Base-by-base conservation (phyloP, 768 basidiomycete species). In the Arthromyces matolae region DNA sequence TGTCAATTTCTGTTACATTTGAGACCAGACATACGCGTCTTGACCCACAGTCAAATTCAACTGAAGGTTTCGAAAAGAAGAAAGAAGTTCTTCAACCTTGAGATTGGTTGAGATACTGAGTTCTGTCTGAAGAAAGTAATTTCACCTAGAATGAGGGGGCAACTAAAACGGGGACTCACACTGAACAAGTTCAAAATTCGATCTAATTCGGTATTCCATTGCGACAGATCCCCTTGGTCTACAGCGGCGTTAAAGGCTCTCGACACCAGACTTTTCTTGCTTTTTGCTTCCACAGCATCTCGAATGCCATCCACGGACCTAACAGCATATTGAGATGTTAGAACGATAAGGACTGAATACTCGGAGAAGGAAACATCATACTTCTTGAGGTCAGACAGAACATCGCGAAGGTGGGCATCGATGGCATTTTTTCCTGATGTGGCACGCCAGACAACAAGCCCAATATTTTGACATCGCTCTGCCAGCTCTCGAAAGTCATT, bases 381-480 rank as follows among this genome's bases (percentile, higher is more conserved):
- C 52, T 34, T 36, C 5, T 46, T 20, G 0, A 53, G 43, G 24
- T 50, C 44, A 0, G 48, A 31, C 5, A 53, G 38, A 5, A 48
- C 48, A 7, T 29, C 34, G 19, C 23, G 14, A 12, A 9, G 29
- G 31, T 46, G 14, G 50, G 25, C 3, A n/a, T n/a, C n/a, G n/a
- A n/a, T 53, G 39, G 6, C 25, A 29, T 20, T 45, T 34, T n/a
- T 42, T 10, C 39, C 44, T 2, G 39, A 33, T 1, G 52, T 53
- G 3, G 48, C 48, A 5, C 52, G 42, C 42, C 47, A 49, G 27
- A 53, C 37, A 1, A 45, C 29, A 9, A 53, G 47, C 6, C 39
- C 25, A n/a, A 53, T 50, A n/a, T 19, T 53, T 12, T 49, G 39
- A 24, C 52, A 53, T 44, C 47, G 43, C 25, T 49, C 52, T 20